Conservation (phyloP, 306 rosid species). For the Acmispon strigosus region DNA sequence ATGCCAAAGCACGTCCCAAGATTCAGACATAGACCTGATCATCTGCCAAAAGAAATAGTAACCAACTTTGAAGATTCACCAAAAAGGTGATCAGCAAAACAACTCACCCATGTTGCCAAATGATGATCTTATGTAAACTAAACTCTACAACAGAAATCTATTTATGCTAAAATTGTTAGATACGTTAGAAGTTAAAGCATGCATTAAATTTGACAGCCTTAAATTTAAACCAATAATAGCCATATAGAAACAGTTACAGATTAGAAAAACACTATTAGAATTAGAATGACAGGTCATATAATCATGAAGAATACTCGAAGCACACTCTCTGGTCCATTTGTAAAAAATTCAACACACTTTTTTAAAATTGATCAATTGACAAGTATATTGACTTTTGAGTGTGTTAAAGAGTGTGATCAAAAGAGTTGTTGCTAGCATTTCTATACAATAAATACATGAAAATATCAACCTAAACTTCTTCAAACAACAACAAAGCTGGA, state of each 20-base stretch:
- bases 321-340: too few species aligned
- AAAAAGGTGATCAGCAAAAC: neutral
- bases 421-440: neutral
- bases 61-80: neutral
- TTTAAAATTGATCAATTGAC: too few species aligned
- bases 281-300: neutral
- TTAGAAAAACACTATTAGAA: neutral
- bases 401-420: neutral
- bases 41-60: slow-evolving; percentile 18
- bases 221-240: slow-evolving; percentile 1
- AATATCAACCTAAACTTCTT: neutral
- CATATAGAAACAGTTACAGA: neutral
- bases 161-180: neutral
- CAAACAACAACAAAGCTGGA: neutral
- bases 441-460: neutral
- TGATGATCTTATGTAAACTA: neutral
- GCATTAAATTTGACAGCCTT: slow-evolving; percentile 3
- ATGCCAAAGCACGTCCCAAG: slow-evolving; percentile 31
- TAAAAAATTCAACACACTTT: too few species aligned
- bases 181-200: neutral
- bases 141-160: neutral
- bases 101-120: neutral
- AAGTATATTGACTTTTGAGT: too few species aligned
- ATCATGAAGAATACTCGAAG: neutral
- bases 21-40: slow-evolving; percentile 28